Percentiles rank a stretch among this genome's conserved stretches.
phyloP scores from a whole-genome alignment of 768 basidiomycete species.

The Gloeostereum incarnatum region DNA sequence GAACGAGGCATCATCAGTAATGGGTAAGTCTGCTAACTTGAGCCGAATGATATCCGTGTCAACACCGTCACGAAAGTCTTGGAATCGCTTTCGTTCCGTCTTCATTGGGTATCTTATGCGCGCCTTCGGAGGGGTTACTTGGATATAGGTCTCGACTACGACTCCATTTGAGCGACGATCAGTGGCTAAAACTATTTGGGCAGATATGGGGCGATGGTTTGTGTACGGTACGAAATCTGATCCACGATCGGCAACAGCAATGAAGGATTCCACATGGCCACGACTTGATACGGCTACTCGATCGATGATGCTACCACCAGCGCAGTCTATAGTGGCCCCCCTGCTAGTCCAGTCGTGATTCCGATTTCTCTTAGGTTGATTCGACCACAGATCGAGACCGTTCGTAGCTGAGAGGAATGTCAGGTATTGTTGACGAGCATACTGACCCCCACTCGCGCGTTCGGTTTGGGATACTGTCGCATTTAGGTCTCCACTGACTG shows the following conservation, averaged over 20 bases:
- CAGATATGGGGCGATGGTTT: neutral
- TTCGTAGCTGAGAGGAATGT: conserved; percentile 6
- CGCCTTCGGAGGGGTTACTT: no score
- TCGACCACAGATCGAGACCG: conserved; percentile 11
- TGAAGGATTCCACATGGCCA: neutral
- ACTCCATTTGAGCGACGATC: neutral
- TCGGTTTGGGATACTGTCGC: conserved; percentile 6
- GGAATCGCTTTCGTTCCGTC: no score
- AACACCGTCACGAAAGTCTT: no score
- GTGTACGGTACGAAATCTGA: neutral
- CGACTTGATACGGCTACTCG: neutral
- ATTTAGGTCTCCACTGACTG: conserved; percentile 12
- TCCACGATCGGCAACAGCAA: neutral
- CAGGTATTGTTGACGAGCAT: neutral
- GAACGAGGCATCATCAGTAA: no score
- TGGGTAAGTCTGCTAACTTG: no score
- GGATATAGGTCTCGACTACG: neutral
- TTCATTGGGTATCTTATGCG: no score
- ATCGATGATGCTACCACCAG: conserved; percentile 14
- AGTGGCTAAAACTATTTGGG: neutral
- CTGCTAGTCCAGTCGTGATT: conserved; percentile 10
- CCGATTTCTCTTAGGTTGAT: conserved; percentile 4
- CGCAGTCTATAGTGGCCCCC: neutral
- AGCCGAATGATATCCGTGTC: no score
- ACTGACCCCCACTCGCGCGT: conserved; percentile 2